Evolutionary conservation across 345 rosid genomes (phyloP).

Genomic region (Triadica sebifera): DNA sequence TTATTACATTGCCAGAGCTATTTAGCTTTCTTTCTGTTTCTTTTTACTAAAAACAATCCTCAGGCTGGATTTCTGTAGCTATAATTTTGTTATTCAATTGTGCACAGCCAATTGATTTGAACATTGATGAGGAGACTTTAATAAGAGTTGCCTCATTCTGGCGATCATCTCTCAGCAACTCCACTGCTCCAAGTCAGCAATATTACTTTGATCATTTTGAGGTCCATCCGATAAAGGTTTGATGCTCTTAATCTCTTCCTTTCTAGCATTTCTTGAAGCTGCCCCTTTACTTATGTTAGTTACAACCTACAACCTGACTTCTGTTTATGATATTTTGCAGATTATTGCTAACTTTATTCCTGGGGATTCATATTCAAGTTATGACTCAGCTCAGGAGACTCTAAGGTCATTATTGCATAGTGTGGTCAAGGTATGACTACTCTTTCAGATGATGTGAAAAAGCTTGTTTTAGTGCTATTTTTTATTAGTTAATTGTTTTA

Average conservation of each 20-base stretch:
- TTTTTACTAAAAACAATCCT: background rate
- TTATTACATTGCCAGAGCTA: constrained; percentile 3
- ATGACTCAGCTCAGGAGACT: constrained; percentile 86
- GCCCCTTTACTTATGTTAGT: constrained; percentile 9
- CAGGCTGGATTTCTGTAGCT: background rate
- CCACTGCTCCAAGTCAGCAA: constrained; percentile 64
- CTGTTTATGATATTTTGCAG: constrained; percentile 37
- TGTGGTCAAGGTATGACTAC: constrained; percentile 69
- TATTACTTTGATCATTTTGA: constrained; percentile 92
- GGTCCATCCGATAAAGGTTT: constrained; percentile 92
- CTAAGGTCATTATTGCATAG: constrained; percentile 85
- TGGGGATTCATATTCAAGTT: constrained; percentile 79
- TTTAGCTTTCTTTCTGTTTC: constrained; percentile 15
- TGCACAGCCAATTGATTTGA: constrained; percentile 76
- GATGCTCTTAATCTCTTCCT: constrained; percentile 18
- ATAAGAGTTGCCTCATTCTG: constrained; percentile 84
- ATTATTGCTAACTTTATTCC: constrained; percentile 79
- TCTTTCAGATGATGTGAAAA: constrained; percentile 13
- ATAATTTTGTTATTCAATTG: constrained; percentile 23
- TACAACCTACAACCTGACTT: constrained; percentile 17
- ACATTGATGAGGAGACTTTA: constrained; percentile 87
- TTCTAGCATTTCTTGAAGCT: background rate
- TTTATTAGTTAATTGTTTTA: constrained; percentile 6
- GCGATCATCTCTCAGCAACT: constrained; percentile 76
- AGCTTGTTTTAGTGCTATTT: constrained; percentile 13